Evolutionary conservation across 306 rosid genomes (phyloP).

Genomic region (Quercus mongolica): DNA sequence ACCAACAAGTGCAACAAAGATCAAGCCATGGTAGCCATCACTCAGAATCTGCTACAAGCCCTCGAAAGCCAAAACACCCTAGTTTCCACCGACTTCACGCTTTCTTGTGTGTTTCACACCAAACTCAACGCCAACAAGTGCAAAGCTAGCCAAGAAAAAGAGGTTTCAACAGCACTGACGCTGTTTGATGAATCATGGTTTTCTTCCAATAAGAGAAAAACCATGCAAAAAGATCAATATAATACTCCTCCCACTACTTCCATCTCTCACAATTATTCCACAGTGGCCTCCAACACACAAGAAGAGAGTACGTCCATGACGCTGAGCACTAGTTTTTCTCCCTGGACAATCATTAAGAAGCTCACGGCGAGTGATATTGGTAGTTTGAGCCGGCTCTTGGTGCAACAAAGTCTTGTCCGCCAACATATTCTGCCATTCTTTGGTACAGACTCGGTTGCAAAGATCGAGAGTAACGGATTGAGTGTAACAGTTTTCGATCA

Average conservation of each 20-base stretch:
- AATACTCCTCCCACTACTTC: background rate
- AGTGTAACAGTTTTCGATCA: constrained; percentile 25
- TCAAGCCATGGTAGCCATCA: no score
- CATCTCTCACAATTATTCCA: background rate
- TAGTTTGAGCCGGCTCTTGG: constrained; percentile 27
- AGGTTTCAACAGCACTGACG: constrained; percentile 24
- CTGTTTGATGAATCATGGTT: constrained; percentile 6
- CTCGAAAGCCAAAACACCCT: no score
- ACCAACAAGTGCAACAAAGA: no score
- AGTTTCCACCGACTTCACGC: no score
- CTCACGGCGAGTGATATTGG: constrained; percentile 36
- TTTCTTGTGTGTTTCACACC: no score
- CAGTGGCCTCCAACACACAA: background rate
- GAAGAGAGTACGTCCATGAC: background rate
- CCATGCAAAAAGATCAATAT: background rate
- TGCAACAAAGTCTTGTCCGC: constrained; percentile 24
- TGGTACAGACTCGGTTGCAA: constrained; percentile 2
- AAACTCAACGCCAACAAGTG: background rate
- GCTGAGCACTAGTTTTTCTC: background rate
- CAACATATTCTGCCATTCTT: constrained; percentile 29
- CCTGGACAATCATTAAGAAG: constrained; percentile 34
- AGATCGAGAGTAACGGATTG: constrained; percentile 15
- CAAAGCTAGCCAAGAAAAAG: background rate
- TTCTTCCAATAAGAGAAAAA: background rate
- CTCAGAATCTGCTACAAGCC: no score